Percentiles rank a stretch among this genome's conserved stretches.
Conservation (phyloP, 2,329 filamentous ascomycete species). For the Hymenoscyphus fructigenus region DNA sequence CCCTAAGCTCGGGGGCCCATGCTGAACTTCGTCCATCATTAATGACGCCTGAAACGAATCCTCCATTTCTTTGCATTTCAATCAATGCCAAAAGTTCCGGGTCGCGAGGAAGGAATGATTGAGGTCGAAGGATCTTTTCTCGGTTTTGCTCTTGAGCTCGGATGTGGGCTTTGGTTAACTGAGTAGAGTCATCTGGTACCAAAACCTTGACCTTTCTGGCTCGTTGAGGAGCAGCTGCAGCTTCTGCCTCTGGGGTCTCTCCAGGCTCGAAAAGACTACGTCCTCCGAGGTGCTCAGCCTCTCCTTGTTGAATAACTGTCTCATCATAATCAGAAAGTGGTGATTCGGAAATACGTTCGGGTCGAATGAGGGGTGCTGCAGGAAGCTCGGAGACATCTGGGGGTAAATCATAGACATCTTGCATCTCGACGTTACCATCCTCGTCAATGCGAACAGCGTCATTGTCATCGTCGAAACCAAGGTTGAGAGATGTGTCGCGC, state of each 20-base stretch:
- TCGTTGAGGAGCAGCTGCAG: constrained; percentile 69
- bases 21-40: constrained; percentile 73
- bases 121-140: constrained; percentile 79
- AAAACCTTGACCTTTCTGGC: constrained; percentile 80
- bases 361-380: constrained; percentile 49
- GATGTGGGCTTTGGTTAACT: constrained; percentile 74
- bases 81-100: constrained; percentile 83
- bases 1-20: constrained; percentile 91
- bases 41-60: constrained; percentile 85
- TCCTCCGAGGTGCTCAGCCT: constrained; percentile 50
- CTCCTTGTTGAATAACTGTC: constrained; percentile 57
- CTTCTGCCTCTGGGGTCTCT: constrained; percentile 53
- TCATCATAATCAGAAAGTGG: constrained; percentile 70
- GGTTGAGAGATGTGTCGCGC: constrained; percentile 53
- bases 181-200: constrained; percentile 73
- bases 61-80: constrained; percentile 87
- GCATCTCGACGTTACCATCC: constrained; percentile 65
- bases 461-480: constrained; percentile 47
- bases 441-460: constrained; percentile 59
- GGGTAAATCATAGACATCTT: constrained; percentile 60
- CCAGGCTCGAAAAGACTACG: constrained; percentile 60
- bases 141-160: constrained; percentile 84
- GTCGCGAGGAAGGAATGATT: constrained; percentile 82
- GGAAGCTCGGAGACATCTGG: constrained; percentile 47
- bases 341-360: constrained; percentile 66